Conservation (phyloP, 225 moss, liverwort and hornwort genomes). For the Physcomitrellopsis africana region DNA sequence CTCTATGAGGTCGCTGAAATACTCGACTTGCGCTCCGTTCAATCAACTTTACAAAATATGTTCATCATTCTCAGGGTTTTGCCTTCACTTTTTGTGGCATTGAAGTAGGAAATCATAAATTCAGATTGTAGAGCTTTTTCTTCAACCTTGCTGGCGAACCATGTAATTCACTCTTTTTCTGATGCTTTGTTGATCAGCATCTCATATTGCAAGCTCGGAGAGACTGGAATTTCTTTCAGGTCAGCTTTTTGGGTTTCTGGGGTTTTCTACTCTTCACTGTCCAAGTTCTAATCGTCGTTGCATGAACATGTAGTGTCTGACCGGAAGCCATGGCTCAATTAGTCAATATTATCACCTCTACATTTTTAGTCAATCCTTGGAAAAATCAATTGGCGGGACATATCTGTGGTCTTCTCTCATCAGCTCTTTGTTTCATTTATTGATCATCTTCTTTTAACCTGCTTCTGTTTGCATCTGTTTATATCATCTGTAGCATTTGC, state of each 20-base stretch:
- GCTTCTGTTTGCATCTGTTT: neutral
- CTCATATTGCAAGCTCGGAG: slow-evolving; percentile 61
- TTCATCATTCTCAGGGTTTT: neutral
- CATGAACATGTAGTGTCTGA: neutral
- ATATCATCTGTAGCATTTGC: neutral
- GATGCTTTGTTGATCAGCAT: slow-evolving; percentile 50
- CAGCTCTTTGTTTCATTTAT: neutral
- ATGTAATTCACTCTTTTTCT: slow-evolving; percentile 1
- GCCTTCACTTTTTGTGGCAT: neutral
- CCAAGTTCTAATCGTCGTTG: neutral
- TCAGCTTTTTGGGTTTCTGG: slow-evolving; percentile 26
- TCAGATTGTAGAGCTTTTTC: slow-evolving; percentile 9
- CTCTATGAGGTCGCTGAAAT: slow-evolving; percentile 6
- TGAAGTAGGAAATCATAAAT: neutral
- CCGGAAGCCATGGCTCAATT: neutral
- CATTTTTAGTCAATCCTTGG: neutral
- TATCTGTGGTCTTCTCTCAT: neutral
- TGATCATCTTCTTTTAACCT: neutral
- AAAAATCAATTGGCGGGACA: neutral
- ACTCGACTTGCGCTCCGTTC: neutral
- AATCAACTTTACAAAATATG: neutral
- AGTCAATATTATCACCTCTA: slow-evolving; percentile 1
- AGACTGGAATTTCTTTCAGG: slow-evolving; percentile 81
- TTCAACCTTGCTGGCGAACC: slow-evolving; percentile 5
- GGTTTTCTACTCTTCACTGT: slow-evolving; percentile 4